Evolutionary conservation across 495 filamentous ascomycete species (phyloP).

Genomic region (Aspergillus haitiensis): DNA sequence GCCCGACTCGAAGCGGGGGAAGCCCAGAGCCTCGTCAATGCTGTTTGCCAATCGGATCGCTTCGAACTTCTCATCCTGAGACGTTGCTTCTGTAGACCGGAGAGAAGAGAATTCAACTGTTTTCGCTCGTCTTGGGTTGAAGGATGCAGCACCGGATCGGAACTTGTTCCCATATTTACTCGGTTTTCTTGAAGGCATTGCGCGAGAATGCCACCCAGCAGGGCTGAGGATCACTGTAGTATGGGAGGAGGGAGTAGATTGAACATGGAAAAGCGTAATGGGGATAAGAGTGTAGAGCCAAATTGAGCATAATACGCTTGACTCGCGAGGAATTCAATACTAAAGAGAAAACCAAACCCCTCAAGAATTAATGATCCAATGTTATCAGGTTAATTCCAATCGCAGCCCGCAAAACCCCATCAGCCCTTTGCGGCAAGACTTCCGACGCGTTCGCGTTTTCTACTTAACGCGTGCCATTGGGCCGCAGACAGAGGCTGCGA

Average conservation of each 20-base stretch:
- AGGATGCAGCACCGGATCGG: conserved; percentile 49
- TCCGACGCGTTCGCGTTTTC: conserved; percentile 43
- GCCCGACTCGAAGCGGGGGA: conserved; percentile 87
- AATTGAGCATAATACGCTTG: conserved; percentile 13
- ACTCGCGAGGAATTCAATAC: not conserved
- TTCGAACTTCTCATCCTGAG: conserved; percentile 82
- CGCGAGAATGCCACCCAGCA: conserved; percentile 31
- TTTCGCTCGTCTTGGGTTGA: conserved; percentile 58
- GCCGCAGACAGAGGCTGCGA: conserved; percentile 15
- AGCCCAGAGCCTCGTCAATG: conserved; percentile 94
- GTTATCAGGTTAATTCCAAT: conserved; percentile 27
- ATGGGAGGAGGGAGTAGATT: conserved; percentile 7
- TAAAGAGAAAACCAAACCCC: not conserved
- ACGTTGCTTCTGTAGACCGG: conserved; percentile 77
- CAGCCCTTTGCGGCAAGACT: conserved; percentile 19
- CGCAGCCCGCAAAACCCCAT: conserved; percentile 19
- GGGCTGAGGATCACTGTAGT: conserved; percentile 28
- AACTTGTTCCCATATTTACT: conserved; percentile 58
- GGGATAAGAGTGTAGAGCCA: not conserved
- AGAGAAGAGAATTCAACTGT: conserved; percentile 77
- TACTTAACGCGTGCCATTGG: conserved; percentile 31
- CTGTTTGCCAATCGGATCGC: conserved; percentile 76
- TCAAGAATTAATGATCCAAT: conserved; percentile 23
- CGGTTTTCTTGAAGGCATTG: conserved; percentile 59
- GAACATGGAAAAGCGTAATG: conserved; percentile 30